These are phyloP conservation scores for Clonostachys byssicola DNA, from an alignment of 2,329 filamentous ascomycete genomes.

Conservation along the genomic window DNA sequence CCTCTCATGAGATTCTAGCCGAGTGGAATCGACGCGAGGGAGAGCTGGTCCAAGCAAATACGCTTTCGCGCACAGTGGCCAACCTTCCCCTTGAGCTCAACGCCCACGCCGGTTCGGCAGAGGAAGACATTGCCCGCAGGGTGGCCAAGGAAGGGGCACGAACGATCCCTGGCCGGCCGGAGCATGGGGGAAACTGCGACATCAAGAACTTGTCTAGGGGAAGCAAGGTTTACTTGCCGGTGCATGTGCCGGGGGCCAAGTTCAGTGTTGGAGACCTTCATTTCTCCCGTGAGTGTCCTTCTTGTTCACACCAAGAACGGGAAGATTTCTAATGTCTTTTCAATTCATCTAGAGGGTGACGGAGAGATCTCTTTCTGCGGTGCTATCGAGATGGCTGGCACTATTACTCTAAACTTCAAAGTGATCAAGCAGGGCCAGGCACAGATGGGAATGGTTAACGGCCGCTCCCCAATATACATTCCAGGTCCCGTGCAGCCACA, in stretches of 20 bases:
- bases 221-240: constrained; percentile 79
- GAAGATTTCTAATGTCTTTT: not conserved
- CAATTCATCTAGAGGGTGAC: constrained; percentile 60
- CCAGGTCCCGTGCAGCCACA: constrained; percentile 86
- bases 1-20: constrained; percentile 70
- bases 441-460: constrained; percentile 69
- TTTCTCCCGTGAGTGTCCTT: constrained; percentile 52
- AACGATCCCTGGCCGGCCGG: constrained; percentile 79
- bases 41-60: constrained; percentile 64
- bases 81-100: constrained; percentile 70
- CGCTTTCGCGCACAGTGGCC: constrained; percentile 63
- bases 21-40: constrained; percentile 83
- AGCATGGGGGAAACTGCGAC: constrained; percentile 88
- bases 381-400: constrained; percentile 90
- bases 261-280: constrained; percentile 88
- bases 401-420: constrained; percentile 86
- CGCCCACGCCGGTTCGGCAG: constrained; percentile 66
- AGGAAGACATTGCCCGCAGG: constrained; percentile 54
- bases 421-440: constrained; percentile 66
- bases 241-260: constrained; percentile 83
- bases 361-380: constrained; percentile 87
- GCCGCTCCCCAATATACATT: constrained; percentile 64
- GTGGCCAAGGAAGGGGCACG: constrained; percentile 76
- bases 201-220: constrained; percentile 83
- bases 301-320: too few species aligned